Base-by-base conservation (phyloP, 257 asterid genomes). In the Nicotiana undulata region DNA sequence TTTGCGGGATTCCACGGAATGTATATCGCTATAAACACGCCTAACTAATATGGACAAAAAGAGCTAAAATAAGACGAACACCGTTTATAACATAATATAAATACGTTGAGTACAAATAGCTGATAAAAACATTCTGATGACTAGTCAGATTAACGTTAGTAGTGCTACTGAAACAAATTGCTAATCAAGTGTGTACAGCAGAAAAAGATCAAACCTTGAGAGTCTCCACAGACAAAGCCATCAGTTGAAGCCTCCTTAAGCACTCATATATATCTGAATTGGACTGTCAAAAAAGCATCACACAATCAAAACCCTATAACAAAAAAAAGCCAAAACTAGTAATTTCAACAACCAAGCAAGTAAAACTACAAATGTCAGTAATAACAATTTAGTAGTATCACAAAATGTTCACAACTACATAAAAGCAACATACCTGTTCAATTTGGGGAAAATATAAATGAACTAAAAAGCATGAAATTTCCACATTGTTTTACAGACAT, bases 161-260 rank as follows among this genome's bases (percentile, higher is more conserved):
- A 58, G n/a, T n/a, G n/a, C n/a, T n/a, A n/a, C n/a, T n/a, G n/a
- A n/a, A n/a, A n/a, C n/a, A n/a, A n/a, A n/a, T n/a, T n/a, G n/a
- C n/a, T n/a, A n/a, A n/a, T n/a, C n/a, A n/a, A n/a, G n/a, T n/a
- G n/a, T n/a, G n/a, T n/a, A n/a, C n/a, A n/a, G n/a, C n/a, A n/a
- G n/a, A n/a, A n/a, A n/a, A n/a, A n/a, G n/a, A n/a, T n/a, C n/a
- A n/a, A n/a, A n/a, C n/a, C n/a, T n/a, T n/a, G n/a, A n/a, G n/a
- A n/a, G n/a, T n/a, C n/a, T n/a, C n/a, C n/a, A n/a, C n/a, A n/a
- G n/a, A n/a, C n/a, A n/a, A n/a, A n/a, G n/a, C n/a, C n/a, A n/a
- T n/a, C 61, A 89, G 81, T 86, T 91, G 94, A 80, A 94, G 93
- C 93, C 84, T 86, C 88, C 90, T 93, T 84, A 94, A 85, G n/a